Conservation (phyloP, 2,329 filamentous ascomycete species). For the Cercospora zeina region DNA sequence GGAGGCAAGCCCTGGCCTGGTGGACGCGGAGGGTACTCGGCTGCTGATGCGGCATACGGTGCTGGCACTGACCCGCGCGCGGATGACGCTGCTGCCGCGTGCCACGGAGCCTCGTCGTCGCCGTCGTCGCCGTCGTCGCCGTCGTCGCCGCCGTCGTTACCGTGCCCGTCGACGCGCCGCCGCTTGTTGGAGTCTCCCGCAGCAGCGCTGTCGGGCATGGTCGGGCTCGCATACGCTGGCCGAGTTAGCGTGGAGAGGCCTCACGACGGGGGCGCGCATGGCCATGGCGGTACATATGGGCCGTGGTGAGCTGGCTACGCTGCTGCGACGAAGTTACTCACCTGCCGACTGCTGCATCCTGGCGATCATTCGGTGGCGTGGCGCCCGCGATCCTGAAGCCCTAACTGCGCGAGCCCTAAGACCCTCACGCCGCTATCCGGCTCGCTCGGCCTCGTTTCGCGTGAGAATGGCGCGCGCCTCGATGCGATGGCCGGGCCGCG, state of each 20-base stretch:
- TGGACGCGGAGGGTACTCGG: constrained; percentile 12
- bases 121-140: neutral
- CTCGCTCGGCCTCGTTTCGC: neutral
- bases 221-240: neutral
- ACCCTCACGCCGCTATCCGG: neutral
- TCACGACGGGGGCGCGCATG: neutral
- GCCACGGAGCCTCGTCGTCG: constrained; percentile 17
- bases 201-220: constrained; percentile 15
- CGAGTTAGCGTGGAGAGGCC: neutral
- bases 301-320: neutral
- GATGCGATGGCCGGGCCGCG: neutral
- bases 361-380: neutral
- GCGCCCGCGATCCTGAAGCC: neutral
- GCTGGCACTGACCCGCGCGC: neutral
- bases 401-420: neutral
- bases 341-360: neutral
- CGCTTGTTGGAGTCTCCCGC: constrained; percentile 17
- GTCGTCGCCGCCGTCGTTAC: constrained; percentile 3
- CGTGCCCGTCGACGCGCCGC: constrained; percentile 17
- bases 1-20: constrained; percentile 1
- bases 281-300: neutral
- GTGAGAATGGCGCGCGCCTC: neutral
- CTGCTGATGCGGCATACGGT: constrained; percentile 11
- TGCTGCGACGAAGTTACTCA: neutral
- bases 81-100: constrained; percentile 2